Base-by-base conservation (phyloP, 1,284 basidiomycete species). In the Fomitopsis pinicola region DNA sequence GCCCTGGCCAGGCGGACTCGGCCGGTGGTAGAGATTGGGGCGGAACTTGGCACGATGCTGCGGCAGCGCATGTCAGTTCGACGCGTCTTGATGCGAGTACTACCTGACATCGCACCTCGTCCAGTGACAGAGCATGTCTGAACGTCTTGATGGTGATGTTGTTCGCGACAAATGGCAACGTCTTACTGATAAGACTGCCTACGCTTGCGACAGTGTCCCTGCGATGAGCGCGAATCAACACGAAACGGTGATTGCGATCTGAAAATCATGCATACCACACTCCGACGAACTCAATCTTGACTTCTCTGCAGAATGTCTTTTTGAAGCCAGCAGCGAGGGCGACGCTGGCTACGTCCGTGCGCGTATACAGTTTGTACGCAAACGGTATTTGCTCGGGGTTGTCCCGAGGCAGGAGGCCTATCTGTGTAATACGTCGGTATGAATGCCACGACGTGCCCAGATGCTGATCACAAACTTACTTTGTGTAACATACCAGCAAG, bases 381-480 rank as follows among this genome's bases (percentile, higher is more conserved):
- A 86, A 83, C 0, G 80, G 76, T 4, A 86, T 74, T 63, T 86
- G 84, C 62, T 85, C 80, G 33, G 76, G 72, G 62, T 85, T 85
- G 66, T 78, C 75, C 38, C 69, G 72, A 0, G 82, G 80, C 0
- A 86, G 75, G 7, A 86, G 70, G 1, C 84, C 83, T 55, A 85
- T 78, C 77, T 80, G 59, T 35, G 35, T n/a, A 36, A 15, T 46
- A 8, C 36, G 35, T 22, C 42, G 50, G 28, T 33, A 44, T 14
- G 38, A 42, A 48, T 30, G 14, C 15, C 36, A 17, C 19, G 17
- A 2, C 56, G 8, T 10, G 10, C 6, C 10, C 9, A 22, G 14
- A 10, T 9, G 8, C 45, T 33, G 44, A 12, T 15, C 35, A 48
- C 10, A 15, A 38, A 48, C 63, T 33, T 9, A 72, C 72, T 68